Evolutionary conservation across 345 rosid species (phyloP).

Genomic region (Fremontodendron californicum): DNA sequence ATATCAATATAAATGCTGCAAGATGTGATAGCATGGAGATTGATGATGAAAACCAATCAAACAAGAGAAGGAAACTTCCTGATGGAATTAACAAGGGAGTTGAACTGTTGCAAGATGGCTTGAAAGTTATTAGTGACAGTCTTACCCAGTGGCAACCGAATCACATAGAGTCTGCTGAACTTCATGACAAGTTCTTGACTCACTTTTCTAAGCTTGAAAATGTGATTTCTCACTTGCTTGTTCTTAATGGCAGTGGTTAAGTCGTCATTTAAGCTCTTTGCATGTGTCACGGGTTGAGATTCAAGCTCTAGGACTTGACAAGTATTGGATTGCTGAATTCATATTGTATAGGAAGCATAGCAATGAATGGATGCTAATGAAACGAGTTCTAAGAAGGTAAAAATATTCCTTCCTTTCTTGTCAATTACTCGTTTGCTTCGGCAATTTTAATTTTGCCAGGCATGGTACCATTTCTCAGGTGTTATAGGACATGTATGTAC

Average conservation of each 20-base stretch:
- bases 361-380: not conserved
- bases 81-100: slow-evolving; percentile 70
- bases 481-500: not conserved
- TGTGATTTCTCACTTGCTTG: slow-evolving; percentile 46
- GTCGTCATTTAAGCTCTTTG: not conserved
- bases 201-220: slow-evolving; percentile 69
- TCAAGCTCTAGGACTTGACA: not conserved
- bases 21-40: slow-evolving; percentile 30
- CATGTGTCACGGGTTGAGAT: not conserved
- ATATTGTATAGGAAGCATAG: not conserved
- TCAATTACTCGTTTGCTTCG: not conserved
- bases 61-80: slow-evolving; percentile 82
- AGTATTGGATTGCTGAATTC: not conserved
- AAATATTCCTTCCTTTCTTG: not conserved
- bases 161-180: slow-evolving; percentile 35
- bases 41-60: slow-evolving; percentile 32
- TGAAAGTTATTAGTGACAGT: slow-evolving; percentile 60
- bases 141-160: slow-evolving; percentile 57
- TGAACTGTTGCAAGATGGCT: slow-evolving; percentile 65
- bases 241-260: slow-evolving; percentile 37
- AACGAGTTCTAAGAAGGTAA: not conserved
- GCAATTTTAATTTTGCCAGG: not conserved
- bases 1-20: slow-evolving; percentile 16
- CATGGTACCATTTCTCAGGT: not conserved
- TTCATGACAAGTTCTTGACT: slow-evolving; percentile 50